Conservation (phyloP, 805 yeast genomes). For the Priceomyces fermenticarens region DNA sequence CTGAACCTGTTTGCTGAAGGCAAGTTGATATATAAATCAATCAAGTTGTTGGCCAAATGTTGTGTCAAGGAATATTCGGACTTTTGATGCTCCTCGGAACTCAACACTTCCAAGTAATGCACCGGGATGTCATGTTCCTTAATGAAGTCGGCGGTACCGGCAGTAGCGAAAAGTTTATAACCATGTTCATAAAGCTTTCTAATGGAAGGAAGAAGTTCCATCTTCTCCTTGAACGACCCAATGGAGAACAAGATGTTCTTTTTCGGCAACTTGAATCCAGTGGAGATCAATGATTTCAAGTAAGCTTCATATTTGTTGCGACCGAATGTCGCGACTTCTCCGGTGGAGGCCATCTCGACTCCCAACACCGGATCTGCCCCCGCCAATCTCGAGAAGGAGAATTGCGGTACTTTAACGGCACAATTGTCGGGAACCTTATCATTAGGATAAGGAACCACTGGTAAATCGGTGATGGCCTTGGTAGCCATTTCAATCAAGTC, state of each 20-base stretch:
- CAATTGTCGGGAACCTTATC: slow-evolving; percentile 88
- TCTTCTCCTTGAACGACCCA: slow-evolving; percentile 96
- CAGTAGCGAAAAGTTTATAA: slow-evolving; percentile 90
- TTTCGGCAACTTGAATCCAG: slow-evolving; percentile 94
- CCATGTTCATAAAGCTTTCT: slow-evolving; percentile 78
- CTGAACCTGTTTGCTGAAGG: slow-evolving; percentile 97
- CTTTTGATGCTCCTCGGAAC: slow-evolving; percentile 73
- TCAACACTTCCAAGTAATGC: slow-evolving; percentile 86
- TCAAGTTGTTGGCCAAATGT: slow-evolving; percentile 94
- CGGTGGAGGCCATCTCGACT: slow-evolving; percentile 99
- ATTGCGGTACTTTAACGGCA: slow-evolving; percentile 97
- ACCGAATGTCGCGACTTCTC: slow-evolving; percentile 90
- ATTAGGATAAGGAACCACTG: slow-evolving; percentile 86
- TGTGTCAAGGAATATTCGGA: slow-evolving; percentile 93
- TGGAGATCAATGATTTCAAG: slow-evolving; percentile 87
- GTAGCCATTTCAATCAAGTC: slow-evolving; percentile 97
- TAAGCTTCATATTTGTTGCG: slow-evolving; percentile 96
- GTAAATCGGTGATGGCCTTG: slow-evolving; percentile 86
- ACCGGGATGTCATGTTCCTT: slow-evolving; percentile 94
- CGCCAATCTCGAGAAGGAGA: slow-evolving; percentile 92
- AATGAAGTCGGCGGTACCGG: slow-evolving; percentile 98
- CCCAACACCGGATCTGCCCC: slow-evolving; percentile 98
- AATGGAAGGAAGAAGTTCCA: slow-evolving; percentile 86
- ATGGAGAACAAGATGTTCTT: slow-evolving; percentile 90
- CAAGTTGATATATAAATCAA: slow-evolving; percentile 92